These are phyloP conservation scores for Pleurotus ostreatus DNA, from an alignment of 768 basidiomycete species.

Conservation along the genomic window DNA sequence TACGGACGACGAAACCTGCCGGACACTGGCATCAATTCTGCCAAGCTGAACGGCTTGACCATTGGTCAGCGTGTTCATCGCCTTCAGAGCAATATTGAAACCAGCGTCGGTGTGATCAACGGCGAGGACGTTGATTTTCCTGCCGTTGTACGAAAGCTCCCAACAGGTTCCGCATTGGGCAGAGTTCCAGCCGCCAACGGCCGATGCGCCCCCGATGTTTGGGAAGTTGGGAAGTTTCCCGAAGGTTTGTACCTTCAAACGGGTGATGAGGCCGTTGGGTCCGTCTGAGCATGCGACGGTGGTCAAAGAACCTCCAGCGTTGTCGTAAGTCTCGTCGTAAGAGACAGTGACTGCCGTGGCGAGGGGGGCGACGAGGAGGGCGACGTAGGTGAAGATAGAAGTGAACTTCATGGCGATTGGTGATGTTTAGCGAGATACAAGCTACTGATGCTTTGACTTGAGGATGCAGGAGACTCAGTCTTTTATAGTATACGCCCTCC, in stretches of 20 bases:
- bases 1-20: constrained; percentile 36
- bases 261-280: constrained; percentile 42
- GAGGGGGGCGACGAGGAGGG: constrained; percentile 20
- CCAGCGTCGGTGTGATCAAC: constrained; percentile 44
- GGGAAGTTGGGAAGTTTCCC: constrained; percentile 54
- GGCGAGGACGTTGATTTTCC: constrained; percentile 44
- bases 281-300: constrained; percentile 47
- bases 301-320: constrained; percentile 31
- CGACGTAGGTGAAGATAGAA: constrained; percentile 10
- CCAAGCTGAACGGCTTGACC: constrained; percentile 44
- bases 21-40: constrained; percentile 38
- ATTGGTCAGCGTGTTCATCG: constrained; percentile 52
- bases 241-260: constrained; percentile 41
- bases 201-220: constrained; percentile 51
- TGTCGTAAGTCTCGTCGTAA: constrained; percentile 52
- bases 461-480: too few relatives aligned
- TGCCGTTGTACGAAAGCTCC: constrained; percentile 45
- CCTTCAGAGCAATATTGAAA: constrained; percentile 46
- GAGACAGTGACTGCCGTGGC: constrained; percentile 26
- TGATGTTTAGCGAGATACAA: not conserved
- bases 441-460: too few relatives aligned
- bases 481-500: not conserved
- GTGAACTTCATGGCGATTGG: constrained; percentile 14
- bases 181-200: constrained; percentile 48
- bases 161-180: constrained; percentile 58